Percentiles rank a stretch among this genome's conserved stretches.
phyloP scores from a whole-genome alignment of 345 rosid genomes.

The Arabis hirsuta region DNA sequence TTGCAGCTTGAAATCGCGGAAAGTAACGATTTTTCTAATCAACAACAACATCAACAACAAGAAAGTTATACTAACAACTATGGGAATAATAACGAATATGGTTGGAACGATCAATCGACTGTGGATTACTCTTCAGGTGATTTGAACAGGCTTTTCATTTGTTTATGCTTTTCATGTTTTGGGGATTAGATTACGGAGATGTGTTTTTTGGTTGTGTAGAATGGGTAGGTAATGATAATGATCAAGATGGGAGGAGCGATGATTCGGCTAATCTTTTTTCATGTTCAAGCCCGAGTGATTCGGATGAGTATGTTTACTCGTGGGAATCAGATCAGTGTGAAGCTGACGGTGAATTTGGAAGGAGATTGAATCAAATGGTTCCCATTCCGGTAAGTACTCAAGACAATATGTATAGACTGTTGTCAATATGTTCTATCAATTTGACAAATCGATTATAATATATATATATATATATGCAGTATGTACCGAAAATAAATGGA shows the following conservation, averaged over 20 bases:
- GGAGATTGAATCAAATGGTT: slow-evolving; percentile 80
- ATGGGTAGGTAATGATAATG: slow-evolving; percentile 58
- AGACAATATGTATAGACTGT: background rate
- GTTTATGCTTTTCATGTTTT: background rate
- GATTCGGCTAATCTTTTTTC: slow-evolving; percentile 58
- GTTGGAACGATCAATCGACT: slow-evolving; percentile 54
- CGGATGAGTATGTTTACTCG: slow-evolving; percentile 61
- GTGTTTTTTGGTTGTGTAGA: slow-evolving; percentile 39
- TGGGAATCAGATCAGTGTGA: slow-evolving; percentile 67
- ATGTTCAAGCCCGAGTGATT: slow-evolving; percentile 65
- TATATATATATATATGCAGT: slow-evolving; percentile 50
- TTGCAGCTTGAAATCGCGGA: slow-evolving; percentile 72
- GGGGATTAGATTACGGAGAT: slow-evolving; percentile 10
- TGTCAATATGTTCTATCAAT: background rate
- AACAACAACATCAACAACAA: slow-evolving; percentile 37
- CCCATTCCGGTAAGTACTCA: slow-evolving; percentile 68
- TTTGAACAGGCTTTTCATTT: slow-evolving; percentile 9
- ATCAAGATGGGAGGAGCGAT: slow-evolving; percentile 57
- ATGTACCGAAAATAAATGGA: slow-evolving; percentile 90
- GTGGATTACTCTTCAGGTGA: slow-evolving; percentile 60
- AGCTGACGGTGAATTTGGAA: slow-evolving; percentile 72
- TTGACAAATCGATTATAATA: background rate
- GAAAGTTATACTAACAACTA: slow-evolving; percentile 46
- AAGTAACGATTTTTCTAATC: slow-evolving; percentile 47
- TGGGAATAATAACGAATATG: slow-evolving; percentile 35